Base-by-base conservation (phyloP, 2,329 filamentous ascomycete genomes). In the Apiospora koreana region DNA sequence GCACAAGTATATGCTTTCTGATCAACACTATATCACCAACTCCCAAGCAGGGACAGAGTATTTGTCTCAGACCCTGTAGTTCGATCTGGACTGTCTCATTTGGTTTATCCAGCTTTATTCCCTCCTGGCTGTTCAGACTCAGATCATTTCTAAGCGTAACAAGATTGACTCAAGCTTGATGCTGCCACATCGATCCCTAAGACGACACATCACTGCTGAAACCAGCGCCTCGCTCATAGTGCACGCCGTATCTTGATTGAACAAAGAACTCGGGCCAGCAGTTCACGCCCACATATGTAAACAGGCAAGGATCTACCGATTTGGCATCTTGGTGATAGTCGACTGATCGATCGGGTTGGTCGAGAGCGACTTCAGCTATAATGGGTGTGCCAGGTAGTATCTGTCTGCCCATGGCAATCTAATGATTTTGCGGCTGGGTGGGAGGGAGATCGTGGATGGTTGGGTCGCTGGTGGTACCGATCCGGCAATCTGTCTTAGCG, bases 401-500 rank as follows among this genome's bases (percentile, higher is more conserved):
- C 54, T 62, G 54, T 38, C 54, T 62, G 31, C 54, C 54, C 31
- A 62, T 62, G 31, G 31, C 21, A 62, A 62, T 62, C 28, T 38
- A 38, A 62, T 62, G 18, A 23, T 35, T 62, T 46, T 62, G 54
- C 54, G 31, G 54, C 54, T 62, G 54, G 54, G 16, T 28, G 54
- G 18, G 54, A 62, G 28, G 16, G 31, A 21, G 54, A 62, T 62
- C 54, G 31, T 62, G 54, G 18, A 23, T 62, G 35, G 28, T 67
- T 46, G 23, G 25, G 25, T 25, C 68, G 67, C 25, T 62, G 45
- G 73, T 75, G 43, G 71, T 69, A 75, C 73, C 54, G 67, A 72
- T 71, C 72, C 65, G 54, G 70, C 67, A 72, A 69, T 73, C 71
- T 76, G 74, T 76, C 71, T 75, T 73, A 71, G 70, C 70, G 69